Evolutionary conservation across 805 yeast genomes (phyloP).

Genomic region (Ogataea neopini): DNA sequence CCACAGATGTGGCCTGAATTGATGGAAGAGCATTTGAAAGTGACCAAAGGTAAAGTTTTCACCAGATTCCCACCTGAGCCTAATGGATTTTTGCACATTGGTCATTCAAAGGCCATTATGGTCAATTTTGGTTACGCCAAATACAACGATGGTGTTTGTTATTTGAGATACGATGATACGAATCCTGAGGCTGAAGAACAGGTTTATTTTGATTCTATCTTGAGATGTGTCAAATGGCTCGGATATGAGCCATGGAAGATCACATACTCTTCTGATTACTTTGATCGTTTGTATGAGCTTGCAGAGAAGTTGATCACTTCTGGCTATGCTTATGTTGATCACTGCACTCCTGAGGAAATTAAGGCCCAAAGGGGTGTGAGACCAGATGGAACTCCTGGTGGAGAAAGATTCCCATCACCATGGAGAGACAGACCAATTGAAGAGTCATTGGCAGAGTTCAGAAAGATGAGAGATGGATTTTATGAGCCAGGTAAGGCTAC

Average conservation of each 20-base stretch:
- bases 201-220: constrained; percentile 79
- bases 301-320: constrained; percentile 77
- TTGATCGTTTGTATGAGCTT: constrained; percentile 81
- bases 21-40: constrained; percentile 74
- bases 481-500: constrained; percentile 91
- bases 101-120: constrained; percentile 97
- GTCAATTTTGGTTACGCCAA: constrained; percentile 98
- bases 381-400: constrained; percentile 92
- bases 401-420: constrained; percentile 80
- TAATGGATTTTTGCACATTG: constrained; percentile 95
- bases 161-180: constrained; percentile 94
- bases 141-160: constrained; percentile 82
- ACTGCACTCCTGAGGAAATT: constrained; percentile 89
- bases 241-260: constrained; percentile 94
- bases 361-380: constrained; percentile 87
- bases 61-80: constrained; percentile 99
- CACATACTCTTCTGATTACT: constrained; percentile 95
- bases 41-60: constrained; percentile 78
- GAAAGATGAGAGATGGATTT: constrained; percentile 88
- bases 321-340: constrained; percentile 88
- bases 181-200: constrained; percentile 99
- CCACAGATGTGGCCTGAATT: constrained; percentile 87
- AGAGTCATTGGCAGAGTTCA: constrained; percentile 75
- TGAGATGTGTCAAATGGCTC: constrained; percentile 86
- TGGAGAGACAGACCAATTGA: constrained; percentile 73